Evolutionary conservation across 2,329 filamentous ascomycete species (phyloP).

Genomic region (Aspergillus pseudoglaucus): DNA sequence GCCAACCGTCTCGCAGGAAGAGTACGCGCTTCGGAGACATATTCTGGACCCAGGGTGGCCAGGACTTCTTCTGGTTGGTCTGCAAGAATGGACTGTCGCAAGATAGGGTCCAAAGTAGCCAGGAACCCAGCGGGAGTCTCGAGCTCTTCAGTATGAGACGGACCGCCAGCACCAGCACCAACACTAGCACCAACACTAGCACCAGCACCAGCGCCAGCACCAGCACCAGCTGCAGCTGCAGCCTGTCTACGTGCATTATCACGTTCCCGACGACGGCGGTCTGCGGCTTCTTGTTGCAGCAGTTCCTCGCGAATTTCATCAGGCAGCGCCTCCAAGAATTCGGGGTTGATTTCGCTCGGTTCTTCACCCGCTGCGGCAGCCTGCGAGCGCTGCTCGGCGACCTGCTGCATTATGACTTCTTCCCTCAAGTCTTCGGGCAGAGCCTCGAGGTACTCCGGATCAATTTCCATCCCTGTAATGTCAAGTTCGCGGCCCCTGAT

Average conservation of each 20-base stretch:
- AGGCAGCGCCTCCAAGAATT: slow-evolving; percentile 89
- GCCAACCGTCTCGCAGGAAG: slow-evolving; percentile 54
- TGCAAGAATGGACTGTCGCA: slow-evolving; percentile 80
- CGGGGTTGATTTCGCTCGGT: slow-evolving; percentile 63
- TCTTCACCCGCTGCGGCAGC: slow-evolving; percentile 66
- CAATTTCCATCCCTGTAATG: slow-evolving; percentile 90
- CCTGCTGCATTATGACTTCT: slow-evolving; percentile 87
- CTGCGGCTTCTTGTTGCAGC: slow-evolving; percentile 80
- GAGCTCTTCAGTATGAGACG: slow-evolving; percentile 68
- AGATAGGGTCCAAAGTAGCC: slow-evolving; percentile 74
- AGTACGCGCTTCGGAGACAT: slow-evolving; percentile 78
- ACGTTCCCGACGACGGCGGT: slow-evolving; percentile 79
- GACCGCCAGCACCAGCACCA: slow-evolving; percentile 21
- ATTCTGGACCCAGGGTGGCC: slow-evolving; percentile 73
- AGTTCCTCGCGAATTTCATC: slow-evolving; percentile 86
- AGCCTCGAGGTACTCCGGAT: slow-evolving; percentile 90
- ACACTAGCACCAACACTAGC: slow-evolving; percentile 23
- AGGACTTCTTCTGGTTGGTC: slow-evolving; percentile 88
- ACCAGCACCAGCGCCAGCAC: slow-evolving; percentile 1
- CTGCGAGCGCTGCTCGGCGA: slow-evolving; percentile 74
- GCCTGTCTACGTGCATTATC: slow-evolving; percentile 69
- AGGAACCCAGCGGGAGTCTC: slow-evolving; percentile 80
- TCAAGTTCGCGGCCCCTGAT: slow-evolving; percentile 84
- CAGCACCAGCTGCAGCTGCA: slow-evolving; percentile 44
- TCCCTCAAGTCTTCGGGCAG: slow-evolving; percentile 94